phyloP scores from a whole-genome alignment of 768 basidiomycete species.

The Serendipita vermifera region DNA sequence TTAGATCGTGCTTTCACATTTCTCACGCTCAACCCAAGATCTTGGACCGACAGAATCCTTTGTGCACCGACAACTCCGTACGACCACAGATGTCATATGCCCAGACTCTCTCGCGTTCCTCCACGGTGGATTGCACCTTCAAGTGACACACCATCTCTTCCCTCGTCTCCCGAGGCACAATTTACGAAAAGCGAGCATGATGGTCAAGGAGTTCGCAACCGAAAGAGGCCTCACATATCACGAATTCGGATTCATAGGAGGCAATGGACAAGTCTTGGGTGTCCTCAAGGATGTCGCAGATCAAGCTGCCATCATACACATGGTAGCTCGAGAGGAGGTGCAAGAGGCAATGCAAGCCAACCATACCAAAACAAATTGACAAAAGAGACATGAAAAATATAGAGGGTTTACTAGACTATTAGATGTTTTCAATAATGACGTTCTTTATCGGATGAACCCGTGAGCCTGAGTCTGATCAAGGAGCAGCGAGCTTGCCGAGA shows the following conservation, averaged over 20 bases:
- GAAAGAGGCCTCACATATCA: slow-evolving; percentile 78
- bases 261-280: slow-evolving; percentile 72
- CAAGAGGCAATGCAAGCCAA: slow-evolving; percentile 38
- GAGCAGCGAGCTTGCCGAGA: slow-evolving; percentile 21
- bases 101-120: slow-evolving; percentile 69
- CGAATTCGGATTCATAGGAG: slow-evolving; percentile 81
- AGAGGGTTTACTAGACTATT: too few species aligned
- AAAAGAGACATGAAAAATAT: too few species aligned
- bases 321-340: slow-evolving; percentile 67
- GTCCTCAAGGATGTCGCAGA: slow-evolving; percentile 76
- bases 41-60: slow-evolving; percentile 86
- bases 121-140: slow-evolving; percentile 95
- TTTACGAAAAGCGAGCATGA: slow-evolving; percentile 60
- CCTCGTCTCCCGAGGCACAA: slow-evolving; percentile 92
- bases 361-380: too few species aligned
- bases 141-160: slow-evolving; percentile 95
- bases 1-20: slow-evolving; percentile 90
- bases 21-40: slow-evolving; percentile 86
- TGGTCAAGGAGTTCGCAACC: slow-evolving; percentile 79
- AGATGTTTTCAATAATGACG: too few species aligned
- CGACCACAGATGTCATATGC: slow-evolving; percentile 94
- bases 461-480: background rate
- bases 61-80: slow-evolving; percentile 84
- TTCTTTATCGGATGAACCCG: too few species aligned
- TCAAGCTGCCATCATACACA: slow-evolving; percentile 69